These are phyloP conservation scores for Geotrichum phurueaensis DNA, from an alignment of 1,139 yeast genomes.

Conservation along the genomic window DNA sequence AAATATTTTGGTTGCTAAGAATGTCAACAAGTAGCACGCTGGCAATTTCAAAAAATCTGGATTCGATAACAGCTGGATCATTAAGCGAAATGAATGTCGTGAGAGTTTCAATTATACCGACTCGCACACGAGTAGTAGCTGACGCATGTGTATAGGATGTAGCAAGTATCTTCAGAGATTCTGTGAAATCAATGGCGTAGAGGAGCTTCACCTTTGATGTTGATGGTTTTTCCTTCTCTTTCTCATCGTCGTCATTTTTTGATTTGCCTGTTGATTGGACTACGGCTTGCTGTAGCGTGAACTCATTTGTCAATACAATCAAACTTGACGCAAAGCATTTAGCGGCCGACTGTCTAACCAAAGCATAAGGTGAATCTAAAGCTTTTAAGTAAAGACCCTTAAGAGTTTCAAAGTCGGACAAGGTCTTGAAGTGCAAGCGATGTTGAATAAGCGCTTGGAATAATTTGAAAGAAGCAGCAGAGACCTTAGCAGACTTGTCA, in stretches of 20 bases:
- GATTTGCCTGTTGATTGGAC: constrained; percentile 20
- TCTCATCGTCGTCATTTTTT: constrained; percentile 18
- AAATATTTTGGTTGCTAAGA: constrained; percentile 21
- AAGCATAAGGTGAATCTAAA: constrained; percentile 27
- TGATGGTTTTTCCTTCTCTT: constrained; percentile 20
- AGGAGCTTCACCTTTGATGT: constrained; percentile 16
- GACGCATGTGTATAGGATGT: constrained; percentile 22
- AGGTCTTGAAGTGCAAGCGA: constrained; percentile 25
- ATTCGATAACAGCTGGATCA: constrained; percentile 26
- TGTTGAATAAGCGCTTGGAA: constrained; percentile 23
- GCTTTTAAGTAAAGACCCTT: constrained; percentile 28
- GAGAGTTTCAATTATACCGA: constrained; percentile 31
- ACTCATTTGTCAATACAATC: constrained; percentile 23
- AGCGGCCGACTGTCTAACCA: constrained; percentile 34
- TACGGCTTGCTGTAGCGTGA: constrained; percentile 22
- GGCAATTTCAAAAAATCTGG: constrained; percentile 27
- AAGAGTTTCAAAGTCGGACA: constrained; percentile 32
- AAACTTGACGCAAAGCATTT: constrained; percentile 29
- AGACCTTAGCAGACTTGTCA: constrained; percentile 32
- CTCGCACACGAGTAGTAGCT: constrained; percentile 24
- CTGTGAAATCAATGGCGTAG: constrained; percentile 23
- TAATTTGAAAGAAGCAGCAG: constrained; percentile 31
- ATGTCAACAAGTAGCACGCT: constrained; percentile 24
- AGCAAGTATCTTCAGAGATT: constrained; percentile 20
- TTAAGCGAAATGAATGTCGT: constrained; percentile 25